Percentiles rank a stretch among this genome's conserved stretches.
Evolutionary conservation across 2,329 filamentous ascomycete species (phyloP).

Genomic region (Fusarium abutilonis): DNA sequence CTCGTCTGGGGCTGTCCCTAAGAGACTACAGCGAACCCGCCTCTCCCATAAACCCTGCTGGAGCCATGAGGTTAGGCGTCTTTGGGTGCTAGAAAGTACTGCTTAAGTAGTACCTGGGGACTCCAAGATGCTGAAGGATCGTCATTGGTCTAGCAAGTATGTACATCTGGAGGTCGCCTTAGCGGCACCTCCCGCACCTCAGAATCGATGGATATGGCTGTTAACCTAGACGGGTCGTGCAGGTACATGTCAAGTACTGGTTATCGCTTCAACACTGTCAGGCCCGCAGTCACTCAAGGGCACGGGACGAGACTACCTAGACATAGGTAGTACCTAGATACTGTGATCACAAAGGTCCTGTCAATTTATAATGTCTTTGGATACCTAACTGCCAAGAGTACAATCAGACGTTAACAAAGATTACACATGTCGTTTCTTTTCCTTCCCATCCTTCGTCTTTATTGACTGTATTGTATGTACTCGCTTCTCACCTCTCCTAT

Average conservation of each 20-base stretch:
- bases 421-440: not conserved
- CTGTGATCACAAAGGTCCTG: too few relatives aligned
- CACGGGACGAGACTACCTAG: constrained; percentile 23
- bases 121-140: not conserved
- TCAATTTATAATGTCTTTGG: not conserved
- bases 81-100: constrained; percentile 9
- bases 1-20: constrained; percentile 31
- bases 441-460: not conserved
- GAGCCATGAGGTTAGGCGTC: constrained; percentile 23
- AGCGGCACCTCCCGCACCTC: constrained; percentile 19
- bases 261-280: not conserved
- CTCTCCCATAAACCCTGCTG: constrained; percentile 22
- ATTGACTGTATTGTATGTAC: not conserved
- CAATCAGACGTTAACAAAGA: not conserved
- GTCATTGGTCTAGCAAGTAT: constrained; percentile 4
- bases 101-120: constrained; percentile 1
- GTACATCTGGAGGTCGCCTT: not conserved
- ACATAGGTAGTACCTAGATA: too few relatives aligned
- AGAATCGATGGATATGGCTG: constrained; percentile 18
- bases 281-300: constrained; percentile 23
- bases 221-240: not conserved
- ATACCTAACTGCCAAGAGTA: too few relatives aligned
- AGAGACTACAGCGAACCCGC: constrained; percentile 19
- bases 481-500: constrained; percentile 9
- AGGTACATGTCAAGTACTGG: constrained; percentile 22